Evolutionary conservation across 2,329 filamentous ascomycete species (phyloP), one percentile per base, ranked within the genome.

Genomic region (Cladobotryum mycophilum): DNA sequence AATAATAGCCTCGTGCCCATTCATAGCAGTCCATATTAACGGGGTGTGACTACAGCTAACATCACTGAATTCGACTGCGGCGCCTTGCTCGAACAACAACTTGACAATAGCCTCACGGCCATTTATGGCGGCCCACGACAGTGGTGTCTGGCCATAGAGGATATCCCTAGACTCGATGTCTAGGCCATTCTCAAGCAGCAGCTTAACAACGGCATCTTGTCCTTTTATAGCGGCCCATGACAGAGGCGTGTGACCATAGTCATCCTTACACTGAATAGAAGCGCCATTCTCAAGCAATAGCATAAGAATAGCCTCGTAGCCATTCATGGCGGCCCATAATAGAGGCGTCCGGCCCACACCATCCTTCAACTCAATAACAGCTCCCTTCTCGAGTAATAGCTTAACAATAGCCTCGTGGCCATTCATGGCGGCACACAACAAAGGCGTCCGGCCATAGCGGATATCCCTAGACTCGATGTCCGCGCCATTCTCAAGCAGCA

Each of bases 361-460:
- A 47, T 55, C 35, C 12, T 18, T 51, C 12, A 17, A 15, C 7
- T 56, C 44, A 2, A 52, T 15, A 6, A 52, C 18, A 13, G 47
- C 54, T 12, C 56, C 53, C 2, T 30, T 30, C 25, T 30, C 25
- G 8, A 30, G 25, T 6, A 30, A n/a, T n/a, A 53, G 34, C 48
- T 38, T 41, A 13, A 49, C 46, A n/a, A 53, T 30, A 5, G 45
- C 41, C 17, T 52, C 44, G n/a, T 58, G 43, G 2, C 60, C 58
- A 14, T 36, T 30, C 3, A 42, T 14, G 2, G 47, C 47, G 3
- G 51, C 47, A 25, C 34, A 52, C 5, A 13, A 47, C 14, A 53
- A 20, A n/a, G 47, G 51, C 25, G 46, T 49, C 5, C 35, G 33
- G 25, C 20, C 40, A 37, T 22, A 20, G 7, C 22, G 22, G 13